Evolutionary conservation across 352 stramenopile genomes (phyloP), one percentile per base, ranked within the genome.

Genomic region (Pythium monospermum): DNA sequence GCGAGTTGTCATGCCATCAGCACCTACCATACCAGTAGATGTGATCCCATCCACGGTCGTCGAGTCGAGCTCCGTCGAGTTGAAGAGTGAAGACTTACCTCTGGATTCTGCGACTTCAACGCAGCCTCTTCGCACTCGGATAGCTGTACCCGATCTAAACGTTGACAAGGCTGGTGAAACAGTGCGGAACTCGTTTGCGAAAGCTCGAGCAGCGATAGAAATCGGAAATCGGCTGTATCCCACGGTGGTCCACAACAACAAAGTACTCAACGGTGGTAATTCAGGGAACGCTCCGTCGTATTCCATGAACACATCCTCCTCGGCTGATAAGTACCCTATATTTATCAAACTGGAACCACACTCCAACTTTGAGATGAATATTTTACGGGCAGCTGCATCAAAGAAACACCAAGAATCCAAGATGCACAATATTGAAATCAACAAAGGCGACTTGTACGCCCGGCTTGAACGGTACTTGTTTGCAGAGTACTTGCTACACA

Each of bases 391-490:
- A 3, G 79, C 87, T 47, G 76, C 78, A 16, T 80, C 78, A 10
- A 76, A 92, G 50, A 92, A 89, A 51, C 73, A 76, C 3, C 76
- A 92, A 61, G 76, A 89, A 46, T 77, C 75, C 49, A 92, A 90
- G 53, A 92, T 92, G 82, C 75, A 83, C 32, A 79, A 77, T 42
- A 90, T 92, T 49, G 82, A 86, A 40, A 76, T 74, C 22, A 87
- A 87, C 58, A 90, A 92, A 53, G 82, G 82, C 2, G 82, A 92
- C 21, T 41, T 92, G n/a, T 89, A 82, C 37, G 64, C 67, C 15
- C 65, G 76, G 0, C 33, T 92, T 8, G 82, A 92, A 51, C 71
- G 77, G 6, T 92, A 90, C 46, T 59, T 92, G 37, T 90, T 78
- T 52, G 72, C 76, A 12, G 82, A 92, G 47, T 92, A 92, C 42